Evolutionary conservation across 331 rosid genomes (phyloP).

Genomic region (Malus hybrid): DNA sequence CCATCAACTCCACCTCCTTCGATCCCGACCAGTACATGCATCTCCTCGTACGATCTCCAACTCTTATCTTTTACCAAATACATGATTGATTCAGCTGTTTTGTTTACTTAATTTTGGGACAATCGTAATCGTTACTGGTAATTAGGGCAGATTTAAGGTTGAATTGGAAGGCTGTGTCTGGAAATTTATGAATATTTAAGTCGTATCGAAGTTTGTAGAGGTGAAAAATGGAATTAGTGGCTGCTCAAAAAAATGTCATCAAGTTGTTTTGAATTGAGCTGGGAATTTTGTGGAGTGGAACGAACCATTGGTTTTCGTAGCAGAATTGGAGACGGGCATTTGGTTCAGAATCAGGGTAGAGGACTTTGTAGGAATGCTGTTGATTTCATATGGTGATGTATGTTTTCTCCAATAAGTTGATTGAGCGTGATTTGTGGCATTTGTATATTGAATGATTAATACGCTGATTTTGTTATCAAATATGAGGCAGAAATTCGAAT

Average conservation of each 20-base stretch:
- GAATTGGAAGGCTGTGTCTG: background rate
- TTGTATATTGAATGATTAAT: background rate
- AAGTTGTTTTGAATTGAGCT: background rate
- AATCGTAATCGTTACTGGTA: background rate
- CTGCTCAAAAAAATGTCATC: background rate
- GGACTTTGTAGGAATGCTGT: too few relatives aligned
- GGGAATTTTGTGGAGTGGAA: background rate
- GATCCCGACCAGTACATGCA: conserved; percentile 86
- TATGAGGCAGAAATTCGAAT: background rate
- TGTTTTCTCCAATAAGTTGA: background rate
- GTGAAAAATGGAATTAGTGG: background rate
- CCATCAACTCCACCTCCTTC: conserved; percentile 70
- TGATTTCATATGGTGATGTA: too few relatives aligned
- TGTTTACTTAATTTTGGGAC: background rate
- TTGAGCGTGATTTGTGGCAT: background rate
- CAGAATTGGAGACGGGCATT: background rate
- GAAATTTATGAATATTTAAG: background rate
- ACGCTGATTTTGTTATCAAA: background rate
- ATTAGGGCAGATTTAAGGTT: background rate
- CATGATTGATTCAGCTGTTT: background rate
- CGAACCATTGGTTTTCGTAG: background rate
- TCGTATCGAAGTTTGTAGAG: background rate
- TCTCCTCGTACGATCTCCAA: conserved; percentile 44
- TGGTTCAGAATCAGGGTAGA: background rate
- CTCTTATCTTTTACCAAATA: background rate